Evolutionary conservation across 345 rosid genomes (phyloP).

Genomic region (Turritis glabra): DNA sequence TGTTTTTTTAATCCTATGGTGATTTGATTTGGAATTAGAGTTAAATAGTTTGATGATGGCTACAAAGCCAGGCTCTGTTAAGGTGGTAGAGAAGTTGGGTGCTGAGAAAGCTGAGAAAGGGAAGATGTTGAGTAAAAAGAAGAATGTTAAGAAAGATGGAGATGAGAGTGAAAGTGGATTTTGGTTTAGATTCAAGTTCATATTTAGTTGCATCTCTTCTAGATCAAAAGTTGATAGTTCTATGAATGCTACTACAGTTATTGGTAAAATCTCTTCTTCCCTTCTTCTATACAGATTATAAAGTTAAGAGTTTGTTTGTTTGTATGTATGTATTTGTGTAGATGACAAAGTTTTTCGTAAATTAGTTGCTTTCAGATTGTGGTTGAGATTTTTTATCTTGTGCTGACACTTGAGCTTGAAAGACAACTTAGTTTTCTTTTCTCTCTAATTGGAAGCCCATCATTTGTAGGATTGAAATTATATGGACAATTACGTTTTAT

Average conservation of each 20-base stretch:
- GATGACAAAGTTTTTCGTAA: background rate
- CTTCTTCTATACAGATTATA: background rate
- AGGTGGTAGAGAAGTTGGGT: conserved; percentile 42
- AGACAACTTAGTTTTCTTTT: background rate
- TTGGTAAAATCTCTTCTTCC: conserved; percentile 28
- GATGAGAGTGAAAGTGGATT: conserved; percentile 56
- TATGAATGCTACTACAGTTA: conserved; percentile 50
- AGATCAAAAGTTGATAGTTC: conserved; percentile 88
- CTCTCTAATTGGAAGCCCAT: background rate
- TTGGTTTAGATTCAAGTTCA: conserved; percentile 58
- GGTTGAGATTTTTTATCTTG: conserved; percentile 1
- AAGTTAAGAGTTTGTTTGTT: background rate
- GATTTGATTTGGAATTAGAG: conserved; percentile 21
- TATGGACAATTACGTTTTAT: background rate
- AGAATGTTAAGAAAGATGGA: conserved; percentile 49
- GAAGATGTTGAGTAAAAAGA: conserved; percentile 38
- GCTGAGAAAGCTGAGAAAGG: conserved; percentile 42
- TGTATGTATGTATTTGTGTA: conserved; percentile 8
- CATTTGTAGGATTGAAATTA: background rate
- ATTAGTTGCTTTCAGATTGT: conserved; percentile 15
- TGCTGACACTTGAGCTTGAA: background rate
- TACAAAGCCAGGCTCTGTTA: conserved; percentile 41
- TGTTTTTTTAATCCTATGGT: background rate
- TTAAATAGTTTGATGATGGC: conserved; percentile 45
- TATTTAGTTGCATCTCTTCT: conserved; percentile 66